Evolutionary conservation across 2,329 filamentous ascomycete species (phyloP).

Genomic region (Fonsecaea multimorphosa): DNA sequence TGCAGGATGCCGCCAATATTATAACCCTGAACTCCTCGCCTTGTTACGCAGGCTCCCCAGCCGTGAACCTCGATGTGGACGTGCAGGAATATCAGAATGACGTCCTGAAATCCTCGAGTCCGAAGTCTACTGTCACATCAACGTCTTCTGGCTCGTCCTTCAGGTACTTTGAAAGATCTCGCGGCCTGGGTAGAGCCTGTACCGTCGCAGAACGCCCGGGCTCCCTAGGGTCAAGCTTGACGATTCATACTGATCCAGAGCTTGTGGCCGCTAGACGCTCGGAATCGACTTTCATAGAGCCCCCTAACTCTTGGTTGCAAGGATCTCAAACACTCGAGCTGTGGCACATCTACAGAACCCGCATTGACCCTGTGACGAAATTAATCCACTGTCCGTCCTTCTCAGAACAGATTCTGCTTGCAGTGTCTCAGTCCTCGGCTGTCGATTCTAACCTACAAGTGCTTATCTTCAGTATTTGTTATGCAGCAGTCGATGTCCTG

Average conservation of each 20-base stretch:
- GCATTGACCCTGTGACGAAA: not conserved
- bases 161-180: not conserved
- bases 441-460: not conserved
- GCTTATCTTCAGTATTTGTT: not conserved
- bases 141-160: not conserved
- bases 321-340: not conserved
- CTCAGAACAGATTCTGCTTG: not conserved
- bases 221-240: not conserved
- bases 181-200: not conserved
- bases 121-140: not conserved
- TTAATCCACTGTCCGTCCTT: conserved; percentile 1
- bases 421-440: not conserved
- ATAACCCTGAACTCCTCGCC: not conserved
- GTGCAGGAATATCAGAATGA: not conserved
- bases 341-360: not conserved
- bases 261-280: not conserved
- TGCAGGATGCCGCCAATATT: not conserved
- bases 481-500: not conserved
- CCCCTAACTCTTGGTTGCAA: not conserved
- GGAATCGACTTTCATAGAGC: not conserved
- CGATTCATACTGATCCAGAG: not conserved
- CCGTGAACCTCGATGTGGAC: not conserved
- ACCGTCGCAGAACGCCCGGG: not conserved
- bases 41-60: not conserved
- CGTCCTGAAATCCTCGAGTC: not conserved